phyloP scores from a whole-genome alignment of 768 basidiomycete genomes.

The Suillus brevipes region DNA sequence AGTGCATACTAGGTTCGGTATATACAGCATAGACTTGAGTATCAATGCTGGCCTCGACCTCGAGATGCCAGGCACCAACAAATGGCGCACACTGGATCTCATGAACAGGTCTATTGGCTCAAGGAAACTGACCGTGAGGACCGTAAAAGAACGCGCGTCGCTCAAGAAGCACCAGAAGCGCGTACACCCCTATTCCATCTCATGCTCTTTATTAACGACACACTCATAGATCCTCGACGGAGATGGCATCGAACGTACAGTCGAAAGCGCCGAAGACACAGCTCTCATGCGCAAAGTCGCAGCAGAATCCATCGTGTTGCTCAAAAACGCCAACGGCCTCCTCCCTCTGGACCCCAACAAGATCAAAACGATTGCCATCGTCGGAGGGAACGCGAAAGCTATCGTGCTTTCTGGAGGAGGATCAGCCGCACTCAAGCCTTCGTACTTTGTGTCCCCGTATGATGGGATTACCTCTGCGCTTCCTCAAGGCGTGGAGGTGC shows the following conservation, averaged over 20 bases:
- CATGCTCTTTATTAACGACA: not conserved
- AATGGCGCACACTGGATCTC: slow-evolving; percentile 72
- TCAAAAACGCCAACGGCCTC: slow-evolving; percentile 63
- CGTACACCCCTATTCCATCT: not conserved
- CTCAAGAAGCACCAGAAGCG: slow-evolving; percentile 65
- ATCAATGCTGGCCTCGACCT: slow-evolving; percentile 80
- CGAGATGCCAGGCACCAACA: slow-evolving; percentile 77
- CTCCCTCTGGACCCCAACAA: slow-evolving; percentile 37
- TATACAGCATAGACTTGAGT: slow-evolving; percentile 61
- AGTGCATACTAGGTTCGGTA: slow-evolving; percentile 57
- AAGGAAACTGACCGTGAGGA: slow-evolving; percentile 65
- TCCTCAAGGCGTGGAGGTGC: slow-evolving; percentile 49
- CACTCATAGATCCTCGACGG: slow-evolving; percentile 60
- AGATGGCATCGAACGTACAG: slow-evolving; percentile 64
- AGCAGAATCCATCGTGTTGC: slow-evolving; percentile 67
- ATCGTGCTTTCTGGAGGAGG: slow-evolving; percentile 76
- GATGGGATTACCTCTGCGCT: slow-evolving; percentile 70
- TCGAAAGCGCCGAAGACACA: slow-evolving; percentile 62
- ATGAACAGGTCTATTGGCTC: slow-evolving; percentile 60
- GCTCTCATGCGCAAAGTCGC: slow-evolving; percentile 65
- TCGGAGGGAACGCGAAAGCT: slow-evolving; percentile 67
- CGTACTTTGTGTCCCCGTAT: slow-evolving; percentile 76
- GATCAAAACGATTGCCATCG: slow-evolving; percentile 70
- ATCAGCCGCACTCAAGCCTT: slow-evolving; percentile 66
- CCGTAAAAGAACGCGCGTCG: slow-evolving; percentile 72